Evolutionary conservation across 2,329 filamentous ascomycete species (phyloP).

Genomic region (Hymenoscyphus linearis): DNA sequence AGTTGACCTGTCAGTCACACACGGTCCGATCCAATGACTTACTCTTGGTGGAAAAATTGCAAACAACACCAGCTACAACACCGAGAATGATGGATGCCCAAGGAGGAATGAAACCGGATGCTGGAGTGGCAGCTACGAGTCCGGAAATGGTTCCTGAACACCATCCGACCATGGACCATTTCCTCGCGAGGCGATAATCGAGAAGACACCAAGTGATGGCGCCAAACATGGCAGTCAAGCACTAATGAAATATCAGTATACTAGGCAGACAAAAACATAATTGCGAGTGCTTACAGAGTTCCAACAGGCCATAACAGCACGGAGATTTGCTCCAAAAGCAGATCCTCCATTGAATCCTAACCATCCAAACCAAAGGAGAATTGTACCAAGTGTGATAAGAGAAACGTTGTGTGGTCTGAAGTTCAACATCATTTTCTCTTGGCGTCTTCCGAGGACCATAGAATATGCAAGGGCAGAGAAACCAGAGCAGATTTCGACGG

Average conservation of each 20-base stretch:
- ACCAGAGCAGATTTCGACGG: constrained; percentile 95
- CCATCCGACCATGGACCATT: constrained; percentile 75
- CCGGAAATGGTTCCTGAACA: constrained; percentile 68
- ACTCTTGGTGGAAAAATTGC: constrained; percentile 64
- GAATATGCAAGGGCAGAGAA: constrained; percentile 92
- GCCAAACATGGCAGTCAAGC: constrained; percentile 72
- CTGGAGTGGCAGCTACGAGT: constrained; percentile 64
- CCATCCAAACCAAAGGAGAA: constrained; percentile 98
- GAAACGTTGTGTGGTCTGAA: constrained; percentile 99
- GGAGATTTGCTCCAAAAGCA: constrained; percentile 86
- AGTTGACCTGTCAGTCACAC: neutral
- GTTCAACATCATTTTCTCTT: constrained; percentile 99
- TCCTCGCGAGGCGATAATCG: constrained; percentile 44
- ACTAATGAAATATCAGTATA: constrained; percentile 34
- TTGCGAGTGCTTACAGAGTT: constrained; percentile 67
- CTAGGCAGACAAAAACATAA: constrained; percentile 39
- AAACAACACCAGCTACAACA: constrained; percentile 58
- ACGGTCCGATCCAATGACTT: constrained; percentile 13
- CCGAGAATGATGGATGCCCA: constrained; percentile 65
- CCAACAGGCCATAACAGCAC: constrained; percentile 95
- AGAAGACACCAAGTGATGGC: constrained; percentile 92
- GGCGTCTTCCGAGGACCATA: constrained; percentile 88
- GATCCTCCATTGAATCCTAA: constrained; percentile 98
- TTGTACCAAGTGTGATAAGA: constrained; percentile 89
- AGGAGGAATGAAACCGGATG: constrained; percentile 62